Conservation (phyloP, 2,329 filamentous ascomycete genomes). For the Eurotiales sp. region DNA sequence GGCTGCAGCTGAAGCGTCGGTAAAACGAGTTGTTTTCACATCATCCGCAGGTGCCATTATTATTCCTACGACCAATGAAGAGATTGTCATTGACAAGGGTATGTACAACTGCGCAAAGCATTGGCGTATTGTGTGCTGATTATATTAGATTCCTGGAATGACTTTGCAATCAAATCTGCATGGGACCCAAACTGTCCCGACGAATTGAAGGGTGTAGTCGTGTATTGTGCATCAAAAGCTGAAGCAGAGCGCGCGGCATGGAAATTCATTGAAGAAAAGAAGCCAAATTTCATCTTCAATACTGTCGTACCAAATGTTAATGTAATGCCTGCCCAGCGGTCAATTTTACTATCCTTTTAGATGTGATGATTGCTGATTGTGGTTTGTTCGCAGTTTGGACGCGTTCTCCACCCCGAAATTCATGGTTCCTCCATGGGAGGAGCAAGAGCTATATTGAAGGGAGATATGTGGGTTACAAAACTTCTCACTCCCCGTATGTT, state of each 20-base stretch:
- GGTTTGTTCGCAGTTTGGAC: slow-evolving; percentile 28
- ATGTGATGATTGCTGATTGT: no score
- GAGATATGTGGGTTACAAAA: background rate
- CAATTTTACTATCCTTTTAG: no score
- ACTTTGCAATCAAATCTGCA: background rate
- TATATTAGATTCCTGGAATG: slow-evolving; percentile 10
- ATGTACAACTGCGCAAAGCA: background rate
- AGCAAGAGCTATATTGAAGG: background rate
- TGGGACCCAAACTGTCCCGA: slow-evolving; percentile 18
- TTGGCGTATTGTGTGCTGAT: no score
- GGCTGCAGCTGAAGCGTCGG: slow-evolving; percentile 6
- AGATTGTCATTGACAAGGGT: slow-evolving; percentile 16
- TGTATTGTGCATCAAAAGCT: slow-evolving; percentile 40
- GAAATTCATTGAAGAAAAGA: slow-evolving; percentile 44
- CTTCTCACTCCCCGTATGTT: background rate
- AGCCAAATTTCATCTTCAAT: slow-evolving; percentile 45
- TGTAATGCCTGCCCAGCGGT: slow-evolving; percentile 13
- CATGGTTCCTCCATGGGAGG: slow-evolving; percentile 14
- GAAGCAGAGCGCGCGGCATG: slow-evolving; percentile 46
- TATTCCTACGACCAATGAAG: slow-evolving; percentile 8
- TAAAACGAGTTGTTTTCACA: slow-evolving; percentile 19
- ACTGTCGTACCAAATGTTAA: slow-evolving; percentile 33
- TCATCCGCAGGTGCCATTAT: slow-evolving; percentile 18
- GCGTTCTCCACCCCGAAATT: slow-evolving; percentile 25
- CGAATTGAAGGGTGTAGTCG: slow-evolving; percentile 31